Base-by-base conservation (phyloP, 768 basidiomycete species). In the Xerocomellus intermedius region DNA sequence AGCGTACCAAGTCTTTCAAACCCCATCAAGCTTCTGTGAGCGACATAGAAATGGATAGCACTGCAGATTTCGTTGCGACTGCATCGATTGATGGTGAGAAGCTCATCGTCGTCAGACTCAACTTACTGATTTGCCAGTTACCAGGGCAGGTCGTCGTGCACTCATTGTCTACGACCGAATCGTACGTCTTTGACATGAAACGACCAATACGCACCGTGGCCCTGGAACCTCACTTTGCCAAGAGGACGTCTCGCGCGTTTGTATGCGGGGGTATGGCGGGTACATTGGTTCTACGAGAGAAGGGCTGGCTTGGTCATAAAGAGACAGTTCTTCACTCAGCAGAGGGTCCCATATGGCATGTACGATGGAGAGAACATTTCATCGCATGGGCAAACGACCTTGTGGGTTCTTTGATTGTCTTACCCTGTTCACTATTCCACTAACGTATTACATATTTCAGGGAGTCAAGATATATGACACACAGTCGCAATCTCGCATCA, bases 351-450 rank as follows among this genome's bases (percentile, higher is more conserved):
- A 91, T 99, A 49, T 98, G 94, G 94, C 85, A 86, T 48, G 84
- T 87, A 10, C 81, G 87, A 54, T 98, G 97, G 97, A 77, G 84
- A 64, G 87, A 85, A 2, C 81, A 81, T 45, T 76, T 97, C 30
- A 93, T 98, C 60, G 94, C 94, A 0, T 99, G 97, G 97, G 93
- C 95, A 4, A 97, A 94, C 61, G 97, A 99, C 68, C 62, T 85
- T 41, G 93, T 94, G 58, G 65, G 85, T 70, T 32, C n/a, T 39
- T 30, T 48, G 24, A 26, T 35, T 17, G n/a, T 46, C 33, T 36
- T 28, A 6, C 51, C 38, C 24, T 39, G 17, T 33, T 24, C 38
- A 14, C 12, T 17, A 14, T 39, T 54, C 5, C 16, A 38, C 13
- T 39, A n/a, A 54, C 19, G 51, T 24, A 13, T 57, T 14, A 47